A percentile compares a stretch with the other conserved stretches of the same genome.
Evolutionary conservation across 2,329 filamentous ascomycete species (phyloP).

Genomic region (Pseudocercospora macadamiae): DNA sequence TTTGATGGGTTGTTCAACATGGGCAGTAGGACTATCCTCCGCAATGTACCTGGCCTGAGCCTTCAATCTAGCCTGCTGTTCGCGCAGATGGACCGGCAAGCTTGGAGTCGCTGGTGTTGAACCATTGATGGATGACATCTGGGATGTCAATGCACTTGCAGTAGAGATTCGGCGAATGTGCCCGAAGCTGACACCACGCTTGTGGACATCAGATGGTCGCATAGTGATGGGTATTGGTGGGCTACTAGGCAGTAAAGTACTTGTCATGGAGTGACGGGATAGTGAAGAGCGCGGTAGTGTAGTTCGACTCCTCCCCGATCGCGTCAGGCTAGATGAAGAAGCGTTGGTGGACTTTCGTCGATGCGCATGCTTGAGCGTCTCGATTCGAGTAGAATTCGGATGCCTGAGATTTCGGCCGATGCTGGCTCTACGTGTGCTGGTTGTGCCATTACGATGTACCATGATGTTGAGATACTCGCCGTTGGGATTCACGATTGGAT

Average conservation of each 20-base stretch:
- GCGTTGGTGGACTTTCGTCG: slow-evolving; percentile 28
- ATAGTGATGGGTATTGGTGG: slow-evolving; percentile 48
- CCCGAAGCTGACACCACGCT: slow-evolving; percentile 65
- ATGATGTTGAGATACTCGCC: slow-evolving; percentile 68
- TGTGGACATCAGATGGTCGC: slow-evolving; percentile 57
- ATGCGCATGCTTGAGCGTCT: slow-evolving; percentile 38
- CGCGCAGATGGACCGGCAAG: slow-evolving; percentile 30
- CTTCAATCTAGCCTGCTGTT: slow-evolving; percentile 27
- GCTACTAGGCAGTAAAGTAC: slow-evolving; percentile 52
- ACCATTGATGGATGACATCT: slow-evolving; percentile 31
- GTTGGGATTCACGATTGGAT: slow-evolving; percentile 52
- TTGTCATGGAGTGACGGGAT: slow-evolving; percentile 48
- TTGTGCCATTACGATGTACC: slow-evolving; percentile 59
- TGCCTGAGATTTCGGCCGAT: slow-evolving; percentile 45
- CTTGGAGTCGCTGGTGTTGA: slow-evolving; percentile 30
- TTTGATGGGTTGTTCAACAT: slow-evolving; percentile 34
- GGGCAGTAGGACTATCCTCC: slow-evolving; percentile 37
- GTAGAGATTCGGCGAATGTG: slow-evolving; percentile 55
- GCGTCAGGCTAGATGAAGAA: slow-evolving; percentile 41
- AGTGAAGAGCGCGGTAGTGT: slow-evolving; percentile 40
- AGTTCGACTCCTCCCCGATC: slow-evolving; percentile 35
- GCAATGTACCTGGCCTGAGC: slow-evolving; percentile 25
- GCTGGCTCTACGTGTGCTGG: slow-evolving; percentile 42
- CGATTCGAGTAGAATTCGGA: slow-evolving; percentile 47
- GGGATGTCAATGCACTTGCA: slow-evolving; percentile 43